These are phyloP conservation scores for Phytophthora hibernalis DNA, from an alignment of 352 stramenopile species.

Conservation along the genomic window DNA sequence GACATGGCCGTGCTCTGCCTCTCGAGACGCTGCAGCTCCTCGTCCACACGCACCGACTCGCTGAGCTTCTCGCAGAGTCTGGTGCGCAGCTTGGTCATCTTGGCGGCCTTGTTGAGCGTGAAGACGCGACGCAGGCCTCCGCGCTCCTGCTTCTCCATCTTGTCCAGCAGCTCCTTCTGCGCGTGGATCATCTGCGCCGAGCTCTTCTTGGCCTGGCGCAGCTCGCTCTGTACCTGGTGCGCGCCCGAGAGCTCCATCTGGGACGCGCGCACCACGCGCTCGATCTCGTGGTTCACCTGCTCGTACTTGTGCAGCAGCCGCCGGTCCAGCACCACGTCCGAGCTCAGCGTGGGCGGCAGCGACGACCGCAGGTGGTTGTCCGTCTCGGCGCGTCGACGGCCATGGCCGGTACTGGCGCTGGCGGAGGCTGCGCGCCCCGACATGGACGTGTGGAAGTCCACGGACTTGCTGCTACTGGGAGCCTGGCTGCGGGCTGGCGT, in stretches of 20 bases:
- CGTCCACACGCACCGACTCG: constrained; percentile 69
- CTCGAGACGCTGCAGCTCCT: constrained; percentile 72
- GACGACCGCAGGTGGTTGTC: constrained; percentile 45
- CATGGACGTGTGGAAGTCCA: constrained; percentile 14
- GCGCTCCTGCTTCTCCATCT: constrained; percentile 80
- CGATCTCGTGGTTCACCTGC: constrained; percentile 79
- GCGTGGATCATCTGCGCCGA: constrained; percentile 82
- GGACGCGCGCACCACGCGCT: constrained; percentile 69
- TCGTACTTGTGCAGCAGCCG: constrained; percentile 78
- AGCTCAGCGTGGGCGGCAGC: constrained; percentile 40
- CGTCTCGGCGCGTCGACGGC: constrained; percentile 41
- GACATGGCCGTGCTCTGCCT: constrained; percentile 70
- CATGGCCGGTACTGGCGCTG: constrained; percentile 9
- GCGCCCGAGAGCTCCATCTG: constrained; percentile 50
- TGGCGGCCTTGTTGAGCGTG: constrained; percentile 70
- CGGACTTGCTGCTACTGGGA: constrained; percentile 15
- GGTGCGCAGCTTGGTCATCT: constrained; percentile 74
- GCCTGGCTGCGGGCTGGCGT: background rate
- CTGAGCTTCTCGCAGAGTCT: constrained; percentile 80
- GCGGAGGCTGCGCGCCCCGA: no score
- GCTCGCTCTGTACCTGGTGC: constrained; percentile 51
- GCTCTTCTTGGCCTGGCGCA: constrained; percentile 67
- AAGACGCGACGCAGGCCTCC: constrained; percentile 72
- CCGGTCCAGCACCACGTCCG: constrained; percentile 60
- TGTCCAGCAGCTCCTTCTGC: constrained; percentile 84